A percentile compares a stretch with the other conserved stretches of the same genome.
Conservation (phyloP, 1,139 yeast genomes). For the Magnusiomyces clavatus region DNA sequence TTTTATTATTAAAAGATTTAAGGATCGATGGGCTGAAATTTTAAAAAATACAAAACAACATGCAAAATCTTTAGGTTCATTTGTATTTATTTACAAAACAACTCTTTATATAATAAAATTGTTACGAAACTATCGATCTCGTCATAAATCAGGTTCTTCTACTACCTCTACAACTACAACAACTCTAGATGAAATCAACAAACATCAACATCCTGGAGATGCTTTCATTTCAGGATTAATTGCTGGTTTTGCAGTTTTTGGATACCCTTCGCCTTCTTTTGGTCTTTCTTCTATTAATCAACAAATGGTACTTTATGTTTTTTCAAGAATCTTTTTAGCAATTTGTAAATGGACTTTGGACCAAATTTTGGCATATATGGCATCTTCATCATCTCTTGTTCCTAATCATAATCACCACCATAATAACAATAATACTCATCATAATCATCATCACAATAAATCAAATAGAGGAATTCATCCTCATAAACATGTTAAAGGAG, state of each 20-base stretch:
- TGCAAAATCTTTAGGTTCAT: conserved; percentile 57
- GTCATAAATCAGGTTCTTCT: background rate
- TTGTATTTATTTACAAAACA: conserved; percentile 55
- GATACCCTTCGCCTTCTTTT: conserved; percentile 38
- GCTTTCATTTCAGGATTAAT: conserved; percentile 57
- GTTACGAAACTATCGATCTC: background rate
- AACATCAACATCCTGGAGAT: conserved; percentile 25
- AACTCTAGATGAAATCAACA: conserved; percentile 22
- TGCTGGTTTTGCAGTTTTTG: conserved; percentile 60
- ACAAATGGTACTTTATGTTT: conserved; percentile 56
- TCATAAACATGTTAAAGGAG: conserved; percentile 3
- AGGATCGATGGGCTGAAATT: conserved; percentile 44
- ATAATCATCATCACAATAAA: conserved; percentile 6
- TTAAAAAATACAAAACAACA: conserved; percentile 55
- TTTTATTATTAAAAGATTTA: conserved; percentile 3
- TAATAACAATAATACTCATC: background rate
- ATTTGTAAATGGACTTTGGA: conserved; percentile 37
- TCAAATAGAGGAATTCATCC: too few species aligned
- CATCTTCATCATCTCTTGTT: background rate
- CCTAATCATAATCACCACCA: background rate
- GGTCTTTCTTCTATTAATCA: conserved; percentile 33
- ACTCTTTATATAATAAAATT: conserved; percentile 27
- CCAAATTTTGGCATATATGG: conserved; percentile 3
- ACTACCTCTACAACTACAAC: conserved; percentile 6
- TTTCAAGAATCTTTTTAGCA: conserved; percentile 51